These are phyloP conservation scores for Lathyrus sativus DNA, from an alignment of 306 rosid species.

Conservation along the genomic window DNA sequence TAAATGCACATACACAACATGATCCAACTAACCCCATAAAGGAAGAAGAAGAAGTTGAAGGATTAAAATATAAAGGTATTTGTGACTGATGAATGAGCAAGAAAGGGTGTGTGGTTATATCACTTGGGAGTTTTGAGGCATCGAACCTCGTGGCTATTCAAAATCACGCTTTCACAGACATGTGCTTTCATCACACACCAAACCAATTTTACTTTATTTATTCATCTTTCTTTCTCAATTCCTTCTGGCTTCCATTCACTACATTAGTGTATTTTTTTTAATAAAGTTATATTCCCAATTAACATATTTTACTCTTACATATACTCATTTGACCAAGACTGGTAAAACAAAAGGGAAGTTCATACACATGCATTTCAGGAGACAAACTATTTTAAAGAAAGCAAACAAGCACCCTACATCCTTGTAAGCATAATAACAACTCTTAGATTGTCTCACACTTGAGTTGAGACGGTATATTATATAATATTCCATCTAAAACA, in stretches of 20 bases:
- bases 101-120: conserved; percentile 39
- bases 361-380: conserved; percentile 30
- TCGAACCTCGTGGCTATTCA: conserved; percentile 40
- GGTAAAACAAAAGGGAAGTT: conserved; percentile 22
- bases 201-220: conserved; percentile 35
- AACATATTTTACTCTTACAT: background rate
- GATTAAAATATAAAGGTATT: background rate
- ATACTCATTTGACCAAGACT: conserved; percentile 43
- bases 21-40: conserved; percentile 25
- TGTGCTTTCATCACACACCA: conserved; percentile 25
- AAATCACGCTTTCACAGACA: conserved; percentile 45
- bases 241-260: conserved; percentile 23
- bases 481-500: no score
- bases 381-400: background rate
- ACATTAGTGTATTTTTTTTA: background rate
- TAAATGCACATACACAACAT: conserved; percentile 3
- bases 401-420: conserved; percentile 1
- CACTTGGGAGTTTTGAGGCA: conserved; percentile 41
- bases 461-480: background rate
- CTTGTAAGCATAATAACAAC: background rate
- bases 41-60: background rate
- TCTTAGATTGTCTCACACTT: background rate
- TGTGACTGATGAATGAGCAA: conserved; percentile 21
- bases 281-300: conserved; percentile 26
- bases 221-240: conserved; percentile 34